Conservation (phyloP, 441 rosid genomes). For the Biscutella auriculata region DNA sequence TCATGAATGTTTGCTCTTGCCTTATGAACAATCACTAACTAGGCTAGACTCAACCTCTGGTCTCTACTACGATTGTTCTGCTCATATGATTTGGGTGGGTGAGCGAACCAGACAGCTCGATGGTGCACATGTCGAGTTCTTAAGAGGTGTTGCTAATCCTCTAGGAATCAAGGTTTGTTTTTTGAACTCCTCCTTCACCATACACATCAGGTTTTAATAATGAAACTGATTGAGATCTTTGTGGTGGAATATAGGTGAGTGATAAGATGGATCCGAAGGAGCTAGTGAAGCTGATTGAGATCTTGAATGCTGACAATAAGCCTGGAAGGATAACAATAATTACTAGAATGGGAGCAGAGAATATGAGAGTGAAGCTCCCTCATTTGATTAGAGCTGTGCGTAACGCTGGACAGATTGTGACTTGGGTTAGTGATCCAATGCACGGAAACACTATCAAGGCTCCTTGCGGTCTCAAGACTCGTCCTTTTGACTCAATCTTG, state of each 20-base stretch:
- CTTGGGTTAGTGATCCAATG: slow-evolving; percentile 89
- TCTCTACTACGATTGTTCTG: slow-evolving; percentile 71
- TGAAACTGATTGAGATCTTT: too few species aligned
- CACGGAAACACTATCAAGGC: slow-evolving; percentile 85
- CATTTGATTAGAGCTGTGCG: slow-evolving; percentile 69
- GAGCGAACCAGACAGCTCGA: slow-evolving; percentile 79
- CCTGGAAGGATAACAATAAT: slow-evolving; percentile 67
- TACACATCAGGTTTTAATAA: too few species aligned
- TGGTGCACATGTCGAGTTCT: slow-evolving; percentile 79
- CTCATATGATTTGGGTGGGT: slow-evolving; percentile 86
- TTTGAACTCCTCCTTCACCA: too few species aligned
- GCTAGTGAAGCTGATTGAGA: slow-evolving; percentile 59
- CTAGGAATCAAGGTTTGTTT: slow-evolving; percentile 61
- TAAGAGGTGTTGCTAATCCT: slow-evolving; percentile 77
- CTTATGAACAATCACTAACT: slow-evolving; percentile 75
- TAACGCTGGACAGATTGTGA: slow-evolving; percentile 60
- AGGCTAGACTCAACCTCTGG: slow-evolving; percentile 83
- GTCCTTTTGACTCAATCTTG: slow-evolving; percentile 74
- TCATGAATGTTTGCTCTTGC: slow-evolving; percentile 77
- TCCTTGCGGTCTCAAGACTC: slow-evolving; percentile 78
- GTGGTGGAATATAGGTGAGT: slow-evolving; percentile 37
- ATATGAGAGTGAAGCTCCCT: slow-evolving; percentile 77
- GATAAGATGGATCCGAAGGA: slow-evolving; percentile 79
- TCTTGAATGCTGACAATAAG: slow-evolving; percentile 64
- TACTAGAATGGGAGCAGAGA: slow-evolving; percentile 83